A percentile compares a stretch with the other conserved stretches of the same genome.
Evolutionary conservation across 1,284 basidiomycete species (phyloP).

Genomic region (Apiotrichum montevideense): DNA sequence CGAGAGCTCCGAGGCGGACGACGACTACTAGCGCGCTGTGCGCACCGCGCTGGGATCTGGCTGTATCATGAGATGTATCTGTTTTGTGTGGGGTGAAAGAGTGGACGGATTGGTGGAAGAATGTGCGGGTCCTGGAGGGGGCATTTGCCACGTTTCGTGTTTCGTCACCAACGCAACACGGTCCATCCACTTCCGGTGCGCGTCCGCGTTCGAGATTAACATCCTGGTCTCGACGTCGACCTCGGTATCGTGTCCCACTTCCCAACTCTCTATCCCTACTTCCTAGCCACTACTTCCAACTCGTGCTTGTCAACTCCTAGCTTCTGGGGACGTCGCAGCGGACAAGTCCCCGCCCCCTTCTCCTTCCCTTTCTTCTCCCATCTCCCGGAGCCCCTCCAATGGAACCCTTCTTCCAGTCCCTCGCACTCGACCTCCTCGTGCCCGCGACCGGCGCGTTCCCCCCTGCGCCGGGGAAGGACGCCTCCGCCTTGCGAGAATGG

Average conservation of each 20-base stretch:
- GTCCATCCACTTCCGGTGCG: too few relatives aligned
- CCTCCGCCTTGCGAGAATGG: constrained; percentile 53
- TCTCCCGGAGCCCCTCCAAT: constrained; percentile 28
- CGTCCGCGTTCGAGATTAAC: too few relatives aligned
- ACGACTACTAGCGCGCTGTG: constrained; percentile 10
- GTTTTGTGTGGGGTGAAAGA: too few relatives aligned
- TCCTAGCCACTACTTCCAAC: too few relatives aligned
- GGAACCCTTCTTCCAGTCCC: constrained; percentile 61
- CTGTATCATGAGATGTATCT: not conserved
- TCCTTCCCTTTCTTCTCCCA: not conserved
- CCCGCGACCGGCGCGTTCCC: constrained; percentile 56
- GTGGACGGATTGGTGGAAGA: too few relatives aligned
- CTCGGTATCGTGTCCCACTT: too few relatives aligned
- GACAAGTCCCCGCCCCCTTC: too few relatives aligned
- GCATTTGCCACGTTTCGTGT: not conserved
- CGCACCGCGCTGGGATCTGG: not conserved
- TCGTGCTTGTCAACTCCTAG: too few relatives aligned
- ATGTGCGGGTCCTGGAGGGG: too few relatives aligned
- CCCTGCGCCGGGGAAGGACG: constrained; percentile 22
- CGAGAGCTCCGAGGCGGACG: constrained; percentile 15
- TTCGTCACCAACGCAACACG: not conserved
- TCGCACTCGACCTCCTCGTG: constrained; percentile 59
- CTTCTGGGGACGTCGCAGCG: too few relatives aligned
- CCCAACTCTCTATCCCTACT: too few relatives aligned
- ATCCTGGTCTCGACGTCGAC: too few relatives aligned